phyloP scores from a whole-genome alignment of 2,329 filamentous ascomycete genomes.

The Chrysosporium queenslandicum region DNA sequence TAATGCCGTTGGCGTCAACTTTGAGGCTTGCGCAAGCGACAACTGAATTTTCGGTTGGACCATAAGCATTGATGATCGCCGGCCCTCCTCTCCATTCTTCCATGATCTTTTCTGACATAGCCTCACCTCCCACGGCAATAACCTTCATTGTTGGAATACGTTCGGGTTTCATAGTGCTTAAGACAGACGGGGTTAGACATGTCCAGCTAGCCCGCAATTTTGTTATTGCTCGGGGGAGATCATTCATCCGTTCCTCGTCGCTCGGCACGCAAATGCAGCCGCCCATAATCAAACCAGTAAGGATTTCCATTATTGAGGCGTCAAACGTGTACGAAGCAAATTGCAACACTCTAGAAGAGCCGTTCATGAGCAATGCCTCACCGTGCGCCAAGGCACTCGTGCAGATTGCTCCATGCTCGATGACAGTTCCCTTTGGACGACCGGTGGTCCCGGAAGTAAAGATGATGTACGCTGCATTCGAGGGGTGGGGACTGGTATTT shows the following conservation, averaged over 20 bases:
- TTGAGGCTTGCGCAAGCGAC: constrained; percentile 23
- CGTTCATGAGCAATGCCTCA: constrained; percentile 41
- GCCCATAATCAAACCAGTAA: constrained; percentile 47
- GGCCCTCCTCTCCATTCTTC: constrained; percentile 35
- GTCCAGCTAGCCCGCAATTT: constrained; percentile 45
- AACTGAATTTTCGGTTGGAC: constrained; percentile 34
- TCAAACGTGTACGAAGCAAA: constrained; percentile 50
- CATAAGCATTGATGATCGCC: constrained; percentile 39
- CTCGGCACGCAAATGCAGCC: constrained; percentile 52
- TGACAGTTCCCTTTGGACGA: constrained; percentile 51
- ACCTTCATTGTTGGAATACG: constrained; percentile 38
- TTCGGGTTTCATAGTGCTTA: constrained; percentile 38
- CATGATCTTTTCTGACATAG: constrained; percentile 34
- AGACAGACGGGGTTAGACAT: constrained; percentile 52
- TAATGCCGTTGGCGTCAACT: constrained; percentile 22
- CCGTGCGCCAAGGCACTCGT: constrained; percentile 46
- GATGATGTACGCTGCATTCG: constrained; percentile 47
- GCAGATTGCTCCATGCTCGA: constrained; percentile 51
- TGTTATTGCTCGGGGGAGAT: constrained; percentile 43
- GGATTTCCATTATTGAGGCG: constrained; percentile 45
- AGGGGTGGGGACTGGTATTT: constrained; percentile 16
- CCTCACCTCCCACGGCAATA: constrained; percentile 39
- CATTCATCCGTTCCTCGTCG: constrained; percentile 40
- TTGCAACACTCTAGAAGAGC: constrained; percentile 49
- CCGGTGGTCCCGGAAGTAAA: constrained; percentile 51